A percentile compares a stretch with the other conserved stretches of the same genome.
phyloP scores from a whole-genome alignment of 257 asterid species.

The Rubia yunnanensis region DNA sequence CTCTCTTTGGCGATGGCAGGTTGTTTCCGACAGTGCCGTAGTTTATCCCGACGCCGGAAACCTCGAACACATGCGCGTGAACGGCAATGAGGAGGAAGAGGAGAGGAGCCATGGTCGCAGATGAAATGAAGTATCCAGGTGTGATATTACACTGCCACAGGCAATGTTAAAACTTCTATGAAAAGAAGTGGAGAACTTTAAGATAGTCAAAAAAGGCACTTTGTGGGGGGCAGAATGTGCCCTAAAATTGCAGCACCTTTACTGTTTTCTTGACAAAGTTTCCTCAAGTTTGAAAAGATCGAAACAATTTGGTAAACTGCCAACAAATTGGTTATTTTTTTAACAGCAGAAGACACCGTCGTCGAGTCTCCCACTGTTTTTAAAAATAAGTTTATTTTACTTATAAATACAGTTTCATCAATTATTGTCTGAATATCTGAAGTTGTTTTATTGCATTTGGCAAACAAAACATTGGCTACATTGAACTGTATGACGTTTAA shows the following conservation, averaged over 20 bases:
- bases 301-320: no score
- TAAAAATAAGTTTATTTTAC: no score
- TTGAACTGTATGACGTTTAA: no score
- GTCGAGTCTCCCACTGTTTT: no score
- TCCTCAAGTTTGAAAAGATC: conserved; percentile 5
- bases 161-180: no score
- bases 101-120: neutral
- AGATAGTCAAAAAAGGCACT: neutral
- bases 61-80: conserved; percentile 6
- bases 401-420: no score
- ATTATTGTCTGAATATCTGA: no score
- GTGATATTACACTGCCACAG: no score
- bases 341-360: no score
- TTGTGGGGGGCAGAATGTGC: conserved; percentile 7
- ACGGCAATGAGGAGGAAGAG: conserved; percentile 9
- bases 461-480: no score
- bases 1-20: conserved; percentile 54
- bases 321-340: no score
- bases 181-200: neutral
- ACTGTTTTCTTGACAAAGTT: neutral
- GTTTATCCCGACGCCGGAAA: conserved; percentile 42
- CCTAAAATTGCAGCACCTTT: conserved; percentile 10
- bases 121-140: neutral
- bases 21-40: conserved; percentile 66
- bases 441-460: no score